phyloP scores from a whole-genome alignment of 371 early-diverging fungal genomes.

The Parasitella parasitica region DNA sequence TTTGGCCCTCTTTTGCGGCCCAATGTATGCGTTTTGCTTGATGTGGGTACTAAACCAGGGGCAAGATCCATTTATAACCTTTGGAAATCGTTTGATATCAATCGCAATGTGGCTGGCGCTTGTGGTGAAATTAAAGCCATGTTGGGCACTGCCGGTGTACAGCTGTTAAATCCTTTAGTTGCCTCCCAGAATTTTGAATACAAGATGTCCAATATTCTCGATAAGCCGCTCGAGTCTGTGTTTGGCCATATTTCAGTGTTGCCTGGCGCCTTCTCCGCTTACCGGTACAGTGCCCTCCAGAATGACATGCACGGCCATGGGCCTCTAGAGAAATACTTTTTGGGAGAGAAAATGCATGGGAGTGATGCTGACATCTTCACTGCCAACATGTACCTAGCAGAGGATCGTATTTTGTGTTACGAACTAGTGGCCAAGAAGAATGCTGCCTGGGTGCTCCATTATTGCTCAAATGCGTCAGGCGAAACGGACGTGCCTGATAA shows the following conservation, averaged over 20 bases:
- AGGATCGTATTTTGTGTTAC: conserved; percentile 89
- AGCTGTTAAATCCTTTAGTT: conserved; percentile 81
- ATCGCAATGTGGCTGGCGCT: conserved; percentile 86
- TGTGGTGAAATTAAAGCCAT: conserved; percentile 96
- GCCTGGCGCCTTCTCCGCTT: conserved; percentile 97
- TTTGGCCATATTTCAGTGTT: conserved; percentile 97
- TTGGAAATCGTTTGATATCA: conserved; percentile 92
- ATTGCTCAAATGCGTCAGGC: conserved; percentile 68
- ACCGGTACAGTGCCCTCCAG: conserved; percentile 86
- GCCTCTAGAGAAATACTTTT: conserved; percentile 89
- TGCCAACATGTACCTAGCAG: conserved; percentile 80
- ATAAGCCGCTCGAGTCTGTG: conserved; percentile 95
- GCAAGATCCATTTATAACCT: conserved; percentile 88
- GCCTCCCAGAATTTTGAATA: conserved; percentile 96
- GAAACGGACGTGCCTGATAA: conserved; percentile 87
- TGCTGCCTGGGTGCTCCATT: conserved; percentile 67
- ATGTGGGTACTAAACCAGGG: conserved; percentile 93
- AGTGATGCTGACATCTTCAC: conserved; percentile 68
- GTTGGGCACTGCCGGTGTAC: conserved; percentile 65
- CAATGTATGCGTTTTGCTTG: conserved; percentile 87
- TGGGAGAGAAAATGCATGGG: conserved; percentile 88
- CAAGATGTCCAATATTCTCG: conserved; percentile 96
- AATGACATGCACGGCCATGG: conserved; percentile 67
- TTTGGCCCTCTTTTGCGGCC: conserved; percentile 88
- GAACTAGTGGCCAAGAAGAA: conserved; percentile 79